A percentile compares a stretch with the other conserved stretches of the same genome.
Evolutionary conservation across 495 filamentous ascomycete species (phyloP).

Genomic region (Cryomyces antarcticus): DNA sequence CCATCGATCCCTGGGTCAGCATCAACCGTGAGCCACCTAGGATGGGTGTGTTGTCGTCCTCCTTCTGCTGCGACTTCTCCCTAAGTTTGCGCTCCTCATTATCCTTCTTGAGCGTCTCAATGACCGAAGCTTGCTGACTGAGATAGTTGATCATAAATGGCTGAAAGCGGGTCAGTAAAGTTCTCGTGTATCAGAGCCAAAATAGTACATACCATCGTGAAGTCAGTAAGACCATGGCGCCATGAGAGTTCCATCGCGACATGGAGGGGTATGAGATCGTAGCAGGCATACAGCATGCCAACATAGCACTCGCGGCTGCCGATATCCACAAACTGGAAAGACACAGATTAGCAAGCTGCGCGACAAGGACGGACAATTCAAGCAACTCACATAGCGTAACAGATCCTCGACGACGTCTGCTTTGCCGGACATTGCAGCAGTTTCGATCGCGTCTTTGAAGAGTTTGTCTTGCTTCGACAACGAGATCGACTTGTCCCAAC

Average conservation of each 20-base stretch:
- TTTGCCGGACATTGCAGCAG: conserved; percentile 85
- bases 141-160: conserved; percentile 99
- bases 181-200: neutral
- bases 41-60: conserved; percentile 85
- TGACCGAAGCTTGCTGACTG: conserved; percentile 68
- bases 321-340: conserved; percentile 82
- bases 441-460: conserved; percentile 99
- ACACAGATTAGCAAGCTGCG: neutral
- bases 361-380: neutral
- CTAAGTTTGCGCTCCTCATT: conserved; percentile 90
- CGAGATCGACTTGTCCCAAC: conserved; percentile 98
- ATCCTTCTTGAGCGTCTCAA: conserved; percentile 75
- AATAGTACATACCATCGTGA: conserved; percentile 49
- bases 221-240: conserved; percentile 87
- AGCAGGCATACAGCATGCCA: conserved; percentile 96
- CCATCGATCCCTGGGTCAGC: conserved; percentile 80
- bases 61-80: conserved; percentile 68
- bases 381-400: conserved; percentile 73
- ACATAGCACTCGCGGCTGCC: conserved; percentile 98
- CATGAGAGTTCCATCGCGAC: conserved; percentile 91
- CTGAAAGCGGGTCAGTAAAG: conserved; percentile 9
- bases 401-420: conserved; percentile 85
- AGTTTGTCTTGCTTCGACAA: conserved; percentile 98
- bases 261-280: conserved; percentile 85
- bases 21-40: conserved; percentile 80